Evolutionary conservation across 192 early-diverging fungal genomes (phyloP).

Genomic region (Helicostylum pulchrum): DNA sequence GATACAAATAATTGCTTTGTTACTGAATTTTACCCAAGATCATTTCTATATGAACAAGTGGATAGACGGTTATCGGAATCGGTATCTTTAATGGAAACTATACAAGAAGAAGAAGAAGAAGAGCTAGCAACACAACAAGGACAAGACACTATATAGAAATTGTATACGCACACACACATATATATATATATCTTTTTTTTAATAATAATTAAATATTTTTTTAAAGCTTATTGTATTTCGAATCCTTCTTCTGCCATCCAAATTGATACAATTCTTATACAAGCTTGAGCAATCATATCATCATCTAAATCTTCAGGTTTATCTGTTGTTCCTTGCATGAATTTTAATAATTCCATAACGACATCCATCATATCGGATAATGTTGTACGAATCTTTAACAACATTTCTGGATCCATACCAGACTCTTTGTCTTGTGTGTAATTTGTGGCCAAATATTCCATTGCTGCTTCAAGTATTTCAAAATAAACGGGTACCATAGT

Average conservation of each 20-base stretch:
- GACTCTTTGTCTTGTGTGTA: conserved; percentile 24
- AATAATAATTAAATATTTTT: no score
- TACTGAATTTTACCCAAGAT: no score
- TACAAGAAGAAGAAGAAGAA: not conserved
- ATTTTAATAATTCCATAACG: conserved; percentile 34
- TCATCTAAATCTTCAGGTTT: conserved; percentile 10
- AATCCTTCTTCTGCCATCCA: conserved; percentile 37
- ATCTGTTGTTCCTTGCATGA: conserved; percentile 23
- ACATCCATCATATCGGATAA: conserved; percentile 35
- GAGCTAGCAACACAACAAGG: not conserved
- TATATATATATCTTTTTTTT: no score
- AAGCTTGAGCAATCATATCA: conserved; percentile 22
- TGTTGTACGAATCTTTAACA: conserved; percentile 32
- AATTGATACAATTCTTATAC: conserved; percentile 25
- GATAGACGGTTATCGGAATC: not conserved
- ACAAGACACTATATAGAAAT: not conserved
- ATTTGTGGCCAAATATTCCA: conserved; percentile 34
- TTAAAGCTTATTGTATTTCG: conserved; percentile 11
- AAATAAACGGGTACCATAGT: conserved; percentile 40
- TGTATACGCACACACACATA: no score
- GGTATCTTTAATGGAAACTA: not conserved
- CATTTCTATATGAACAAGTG: not conserved
- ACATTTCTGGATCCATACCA: conserved; percentile 33
- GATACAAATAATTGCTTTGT: no score
- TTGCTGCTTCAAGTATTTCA: conserved; percentile 39